Evolutionary conservation across 2,329 filamentous ascomycete genomes (phyloP).

Genomic region (Chrysoporthe austroafricana): DNA sequence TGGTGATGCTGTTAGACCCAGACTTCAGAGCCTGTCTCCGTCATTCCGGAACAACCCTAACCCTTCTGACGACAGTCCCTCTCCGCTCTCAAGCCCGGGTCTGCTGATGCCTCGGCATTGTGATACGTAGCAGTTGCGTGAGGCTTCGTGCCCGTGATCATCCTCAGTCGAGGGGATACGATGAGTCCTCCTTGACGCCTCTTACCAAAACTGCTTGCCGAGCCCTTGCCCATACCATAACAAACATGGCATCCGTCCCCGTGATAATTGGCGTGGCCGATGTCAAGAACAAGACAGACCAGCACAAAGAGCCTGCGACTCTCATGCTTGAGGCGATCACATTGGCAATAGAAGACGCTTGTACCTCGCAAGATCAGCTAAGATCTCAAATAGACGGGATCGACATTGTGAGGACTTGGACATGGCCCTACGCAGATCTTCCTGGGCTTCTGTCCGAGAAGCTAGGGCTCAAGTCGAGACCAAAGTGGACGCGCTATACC

Average conservation of each 20-base stretch:
- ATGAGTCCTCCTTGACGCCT: too few relatives aligned
- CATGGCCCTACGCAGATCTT: slow-evolving; percentile 66
- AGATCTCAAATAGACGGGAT: slow-evolving; percentile 59
- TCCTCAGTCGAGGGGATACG: too few relatives aligned
- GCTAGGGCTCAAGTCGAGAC: slow-evolving; percentile 46
- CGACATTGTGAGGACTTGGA: slow-evolving; percentile 65
- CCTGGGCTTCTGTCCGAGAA: slow-evolving; percentile 55
- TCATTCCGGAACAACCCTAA: not conserved
- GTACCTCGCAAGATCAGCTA: slow-evolving; percentile 39
- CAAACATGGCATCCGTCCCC: slow-evolving; percentile 39
- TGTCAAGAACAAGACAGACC: slow-evolving; percentile 60
- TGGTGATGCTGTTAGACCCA: too few relatives aligned
- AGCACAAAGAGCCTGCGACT: slow-evolving; percentile 62
- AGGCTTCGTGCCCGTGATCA: too few relatives aligned
- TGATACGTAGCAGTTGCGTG: too few relatives aligned
- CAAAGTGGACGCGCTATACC: slow-evolving; percentile 53
- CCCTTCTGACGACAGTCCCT: not conserved
- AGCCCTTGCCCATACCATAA: too few relatives aligned
- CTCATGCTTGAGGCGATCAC: slow-evolving; percentile 62
- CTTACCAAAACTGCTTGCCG: not conserved
- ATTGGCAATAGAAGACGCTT: slow-evolving; percentile 55
- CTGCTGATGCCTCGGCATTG: too few relatives aligned
- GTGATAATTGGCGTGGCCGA: slow-evolving; percentile 67
- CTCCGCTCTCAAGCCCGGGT: too few relatives aligned
- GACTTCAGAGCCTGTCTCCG: not conserved